Evolutionary conservation across 345 rosid genomes (phyloP).

Genomic region (Salix dunnii): DNA sequence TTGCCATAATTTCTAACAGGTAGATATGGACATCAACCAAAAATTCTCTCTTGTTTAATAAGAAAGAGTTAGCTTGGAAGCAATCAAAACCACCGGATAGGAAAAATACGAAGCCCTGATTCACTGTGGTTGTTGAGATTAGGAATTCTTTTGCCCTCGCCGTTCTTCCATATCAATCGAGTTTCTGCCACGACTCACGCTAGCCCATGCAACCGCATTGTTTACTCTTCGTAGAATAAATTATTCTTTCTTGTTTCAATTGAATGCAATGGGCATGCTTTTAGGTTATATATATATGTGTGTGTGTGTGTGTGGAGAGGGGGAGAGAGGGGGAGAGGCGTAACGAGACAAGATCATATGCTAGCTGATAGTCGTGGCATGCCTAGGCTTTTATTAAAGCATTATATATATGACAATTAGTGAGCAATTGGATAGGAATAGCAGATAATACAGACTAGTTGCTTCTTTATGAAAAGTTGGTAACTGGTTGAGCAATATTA

Average conservation of each 20-base stretch:
- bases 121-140: conserved; percentile 12
- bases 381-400: no score
- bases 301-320: no score
- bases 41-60: background rate
- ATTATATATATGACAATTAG: background rate
- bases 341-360: no score
- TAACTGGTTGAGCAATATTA: no score
- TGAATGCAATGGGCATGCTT: no score
- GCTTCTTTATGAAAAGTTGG: no score
- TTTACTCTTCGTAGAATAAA: background rate
- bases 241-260: no score
- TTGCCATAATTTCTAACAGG: conserved; percentile 13
- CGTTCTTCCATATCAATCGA: background rate
- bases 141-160: background rate
- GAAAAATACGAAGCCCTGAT: background rate
- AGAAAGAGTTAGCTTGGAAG: conserved; percentile 21
- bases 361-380: no score
- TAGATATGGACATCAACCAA: conserved; percentile 21
- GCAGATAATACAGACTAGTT: no score
- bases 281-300: no score
- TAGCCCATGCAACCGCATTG: background rate
- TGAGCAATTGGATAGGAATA: background rate
- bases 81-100: background rate
- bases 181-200: background rate
- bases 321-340: no score